Percentiles rank a stretch among this genome's conserved stretches.
Conservation (phyloP, 371 early-diverging fungal genomes). For the Rhizomucor pusillus region DNA sequence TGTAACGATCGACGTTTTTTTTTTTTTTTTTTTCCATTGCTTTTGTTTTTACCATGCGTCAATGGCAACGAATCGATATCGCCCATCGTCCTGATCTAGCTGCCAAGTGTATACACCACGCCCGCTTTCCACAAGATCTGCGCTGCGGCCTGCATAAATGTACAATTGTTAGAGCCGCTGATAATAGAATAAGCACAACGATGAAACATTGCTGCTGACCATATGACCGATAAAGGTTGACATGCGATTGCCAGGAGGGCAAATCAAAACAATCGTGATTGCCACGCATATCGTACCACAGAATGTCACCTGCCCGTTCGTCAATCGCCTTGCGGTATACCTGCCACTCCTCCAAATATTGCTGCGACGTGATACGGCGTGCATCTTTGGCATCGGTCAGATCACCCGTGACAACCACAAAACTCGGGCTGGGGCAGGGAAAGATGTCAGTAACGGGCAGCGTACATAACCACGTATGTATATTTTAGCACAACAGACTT, state of each 20-base stretch:
- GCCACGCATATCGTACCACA: constrained; percentile 87
- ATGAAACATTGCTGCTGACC: too few species aligned
- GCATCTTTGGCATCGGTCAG: constrained; percentile 85
- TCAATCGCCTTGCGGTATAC: constrained; percentile 67
- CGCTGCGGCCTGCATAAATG: constrained; percentile 54
- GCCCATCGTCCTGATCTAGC: constrained; percentile 59
- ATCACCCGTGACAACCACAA: constrained; percentile 77
- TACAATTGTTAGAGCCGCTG: too few species aligned
- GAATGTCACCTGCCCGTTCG: constrained; percentile 28
- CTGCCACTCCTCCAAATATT: constrained; percentile 82
- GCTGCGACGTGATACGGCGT: constrained; percentile 60
- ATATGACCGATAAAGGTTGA: constrained; percentile 64
- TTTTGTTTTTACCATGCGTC: constrained; percentile 80
- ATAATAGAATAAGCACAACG: too few species aligned
- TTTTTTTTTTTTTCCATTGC: neutral
- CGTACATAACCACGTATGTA: constrained; percentile 1
- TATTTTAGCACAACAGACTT: constrained; percentile 17
- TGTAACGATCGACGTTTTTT: neutral
- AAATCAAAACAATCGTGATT: constrained; percentile 87
- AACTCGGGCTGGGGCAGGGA: constrained; percentile 43
- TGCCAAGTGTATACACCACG: constrained; percentile 56
- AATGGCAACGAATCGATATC: constrained; percentile 80
- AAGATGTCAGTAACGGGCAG: neutral
- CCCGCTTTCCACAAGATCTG: constrained; percentile 47
- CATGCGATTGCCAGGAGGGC: constrained; percentile 54